Evolutionary conservation across 2,329 filamentous ascomycete genomes (phyloP).

Genomic region (Aspergillus sojae): DNA sequence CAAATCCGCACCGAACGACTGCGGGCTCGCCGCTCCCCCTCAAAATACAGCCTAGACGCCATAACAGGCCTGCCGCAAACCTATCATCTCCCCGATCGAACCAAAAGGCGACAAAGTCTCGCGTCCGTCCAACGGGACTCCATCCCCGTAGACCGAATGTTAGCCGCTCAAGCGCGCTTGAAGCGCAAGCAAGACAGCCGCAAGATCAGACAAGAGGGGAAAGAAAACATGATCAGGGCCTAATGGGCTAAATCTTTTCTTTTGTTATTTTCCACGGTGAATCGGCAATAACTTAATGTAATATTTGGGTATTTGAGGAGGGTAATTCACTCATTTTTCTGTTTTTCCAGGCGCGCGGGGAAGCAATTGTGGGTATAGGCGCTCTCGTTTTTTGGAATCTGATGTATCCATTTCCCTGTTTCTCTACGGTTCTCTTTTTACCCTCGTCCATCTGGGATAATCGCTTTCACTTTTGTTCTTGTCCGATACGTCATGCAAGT

Average conservation of each 20-base stretch:
- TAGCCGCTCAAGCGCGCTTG: constrained; percentile 40
- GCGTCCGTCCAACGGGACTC: constrained; percentile 26
- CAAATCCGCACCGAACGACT: constrained; percentile 24
- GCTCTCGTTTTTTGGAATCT: background rate
- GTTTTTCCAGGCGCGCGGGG: background rate
- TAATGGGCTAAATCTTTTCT: constrained; percentile 4
- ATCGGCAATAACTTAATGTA: background rate
- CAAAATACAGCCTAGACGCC: constrained; percentile 34
- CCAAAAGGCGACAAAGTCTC: constrained; percentile 25
- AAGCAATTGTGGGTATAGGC: constrained; percentile 1
- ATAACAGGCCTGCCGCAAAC: constrained; percentile 25
- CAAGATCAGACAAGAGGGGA: constrained; percentile 32
- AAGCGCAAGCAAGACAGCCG: constrained; percentile 32
- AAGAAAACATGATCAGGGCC: constrained; percentile 32
- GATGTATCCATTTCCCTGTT: background rate
- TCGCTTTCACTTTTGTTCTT: background rate
- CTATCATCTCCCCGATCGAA: constrained; percentile 23
- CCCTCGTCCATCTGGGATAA: background rate
- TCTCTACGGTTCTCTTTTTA: background rate
- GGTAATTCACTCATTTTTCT: background rate
- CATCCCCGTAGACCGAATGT: constrained; percentile 35
- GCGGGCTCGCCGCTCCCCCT: constrained; percentile 27
- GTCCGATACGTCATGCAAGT: background rate
- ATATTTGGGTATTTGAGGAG: background rate
- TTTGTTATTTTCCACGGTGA: background rate